Base-by-base conservation (phyloP, 371 early-diverging fungal genomes). In the Apophysomyces ossiformis region DNA sequence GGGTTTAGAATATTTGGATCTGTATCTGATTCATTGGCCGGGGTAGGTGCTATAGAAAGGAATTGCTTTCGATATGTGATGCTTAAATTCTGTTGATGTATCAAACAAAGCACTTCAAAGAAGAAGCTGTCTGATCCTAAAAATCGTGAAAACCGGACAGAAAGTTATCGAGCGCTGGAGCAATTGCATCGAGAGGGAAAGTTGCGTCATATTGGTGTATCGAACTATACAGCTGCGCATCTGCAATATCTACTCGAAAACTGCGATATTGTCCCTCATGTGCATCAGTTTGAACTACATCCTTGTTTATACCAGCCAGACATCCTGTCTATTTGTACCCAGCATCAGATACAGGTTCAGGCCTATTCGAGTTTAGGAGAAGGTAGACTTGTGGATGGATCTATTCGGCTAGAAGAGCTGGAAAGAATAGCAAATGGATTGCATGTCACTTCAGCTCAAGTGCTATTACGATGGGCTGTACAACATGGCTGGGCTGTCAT, bases 301-400 rank as follows among this genome's bases (percentile, higher is more conserved):
- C 93, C 85, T n/a, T 76, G 77, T 44, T 69, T 82, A 8, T 66
- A 77, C 26, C 85, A 84, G 65, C 57, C 64, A 13, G 76, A 76
- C 6, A 15, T 85, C 0, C 35, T 83, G 1, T 60, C 64, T 1
- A 38, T 78, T 1, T 85, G 85, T 21, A 36, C 62, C 7, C 13
- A 76, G 38, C 58, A 83, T 47, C 60, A 64, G 0, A 83, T 83
- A 8, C 80, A 80, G 16, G 81, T 95, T 5, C 90, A 95, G 64
- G 97, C 95, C 0, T 99, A 98, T 72, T 94, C 95, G 4, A 90
- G 92, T 66, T 81, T 98, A 4, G 99, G 99, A 0, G 95, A 95
- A 76, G 93, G 94, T 0, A 69, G 71, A 4, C 72, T 94, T 0
- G 67, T 93, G 12, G 73, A 80, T 7, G 84, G 81, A 7, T 59